phyloP scores from a whole-genome alignment of 768 basidiomycete genomes.

The Pleurotus sapidus region DNA sequence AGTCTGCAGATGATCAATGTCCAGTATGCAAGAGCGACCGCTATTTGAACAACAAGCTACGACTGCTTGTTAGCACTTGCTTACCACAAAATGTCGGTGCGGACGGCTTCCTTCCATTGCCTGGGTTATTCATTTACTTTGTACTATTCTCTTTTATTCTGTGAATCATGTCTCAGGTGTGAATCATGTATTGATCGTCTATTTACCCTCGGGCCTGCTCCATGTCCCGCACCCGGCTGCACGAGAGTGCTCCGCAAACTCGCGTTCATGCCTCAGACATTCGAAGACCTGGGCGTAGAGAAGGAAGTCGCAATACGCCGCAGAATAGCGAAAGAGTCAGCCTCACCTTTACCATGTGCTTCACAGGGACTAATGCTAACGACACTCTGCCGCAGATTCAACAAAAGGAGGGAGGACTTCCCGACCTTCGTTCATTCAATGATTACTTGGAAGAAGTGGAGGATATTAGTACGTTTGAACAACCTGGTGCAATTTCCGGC shows the following conservation, averaged over 20 bases:
- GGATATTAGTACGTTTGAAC: slow-evolving; percentile 55
- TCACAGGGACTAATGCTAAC: slow-evolving; percentile 1
- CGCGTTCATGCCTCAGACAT: slow-evolving; percentile 94
- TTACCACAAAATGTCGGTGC: slow-evolving; percentile 95
- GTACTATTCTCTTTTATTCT: not conserved
- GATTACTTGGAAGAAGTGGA: slow-evolving; percentile 97
- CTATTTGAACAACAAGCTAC: slow-evolving; percentile 91
- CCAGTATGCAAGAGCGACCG: slow-evolving; percentile 97
- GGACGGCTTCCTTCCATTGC: not conserved
- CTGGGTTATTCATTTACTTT: not conserved
- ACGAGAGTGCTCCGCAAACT: slow-evolving; percentile 83
- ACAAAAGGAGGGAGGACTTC: slow-evolving; percentile 92
- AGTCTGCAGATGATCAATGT: slow-evolving; percentile 93
- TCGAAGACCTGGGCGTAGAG: slow-evolving; percentile 89
- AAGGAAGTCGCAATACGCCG: slow-evolving; percentile 91
- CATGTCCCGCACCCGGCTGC: slow-evolving; percentile 83
- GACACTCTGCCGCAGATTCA: slow-evolving; percentile 60
- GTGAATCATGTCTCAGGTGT: slow-evolving; percentile 59
- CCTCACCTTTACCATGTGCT: slow-evolving; percentile 1
- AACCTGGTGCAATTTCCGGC: slow-evolving; percentile 1
- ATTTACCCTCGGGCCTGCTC: slow-evolving; percentile 93
- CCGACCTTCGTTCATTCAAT: slow-evolving; percentile 74
- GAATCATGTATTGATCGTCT: slow-evolving; percentile 97
- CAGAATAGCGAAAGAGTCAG: slow-evolving; percentile 86
- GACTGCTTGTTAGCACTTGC: slow-evolving; percentile 92